phyloP scores from a whole-genome alignment of 345 rosid genomes.

The Bruguiera sexangula region DNA sequence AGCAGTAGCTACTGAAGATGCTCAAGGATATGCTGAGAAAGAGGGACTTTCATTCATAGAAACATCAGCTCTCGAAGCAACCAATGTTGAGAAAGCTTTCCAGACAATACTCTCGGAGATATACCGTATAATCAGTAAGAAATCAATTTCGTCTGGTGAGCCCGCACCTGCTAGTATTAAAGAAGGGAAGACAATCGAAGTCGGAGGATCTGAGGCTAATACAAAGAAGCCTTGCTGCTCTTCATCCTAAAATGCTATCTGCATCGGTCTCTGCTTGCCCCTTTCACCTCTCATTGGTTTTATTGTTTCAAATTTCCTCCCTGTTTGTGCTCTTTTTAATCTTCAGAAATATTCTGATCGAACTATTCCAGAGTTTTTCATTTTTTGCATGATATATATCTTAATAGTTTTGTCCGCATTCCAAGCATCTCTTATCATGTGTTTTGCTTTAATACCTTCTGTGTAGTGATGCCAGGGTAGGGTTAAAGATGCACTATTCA shows the following conservation, averaged over 20 bases:
- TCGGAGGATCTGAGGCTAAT: slow-evolving; percentile 58
- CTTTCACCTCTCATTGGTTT: background rate
- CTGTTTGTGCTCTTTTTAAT: background rate
- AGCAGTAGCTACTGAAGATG: slow-evolving; percentile 89
- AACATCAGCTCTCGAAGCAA: slow-evolving; percentile 90
- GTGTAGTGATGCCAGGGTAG: too few species aligned
- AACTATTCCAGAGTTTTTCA: background rate
- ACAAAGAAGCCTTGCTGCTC: slow-evolving; percentile 79
- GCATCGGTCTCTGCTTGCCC: background rate
- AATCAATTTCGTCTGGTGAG: slow-evolving; percentile 70
- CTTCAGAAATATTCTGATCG: background rate
- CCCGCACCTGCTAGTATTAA: slow-evolving; percentile 49
- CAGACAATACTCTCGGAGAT: slow-evolving; percentile 78
- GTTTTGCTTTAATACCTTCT: too few species aligned
- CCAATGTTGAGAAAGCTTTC: slow-evolving; percentile 84
- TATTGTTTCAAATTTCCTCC: background rate
- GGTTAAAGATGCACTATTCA: too few species aligned
- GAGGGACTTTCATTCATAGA: slow-evolving; percentile 90
- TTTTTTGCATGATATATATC: background rate
- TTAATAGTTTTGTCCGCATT: too few species aligned
- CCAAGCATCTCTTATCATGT: too few species aligned
- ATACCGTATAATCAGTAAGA: slow-evolving; percentile 87
- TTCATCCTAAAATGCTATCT: slow-evolving; percentile 43
- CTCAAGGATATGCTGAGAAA: slow-evolving; percentile 82
- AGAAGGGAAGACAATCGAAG: slow-evolving; percentile 79